Percentiles rank a stretch among this genome's conserved stretches.
Conservation (phyloP, 2,329 filamentous ascomycete species). For the Myrmaecium sp. region DNA sequence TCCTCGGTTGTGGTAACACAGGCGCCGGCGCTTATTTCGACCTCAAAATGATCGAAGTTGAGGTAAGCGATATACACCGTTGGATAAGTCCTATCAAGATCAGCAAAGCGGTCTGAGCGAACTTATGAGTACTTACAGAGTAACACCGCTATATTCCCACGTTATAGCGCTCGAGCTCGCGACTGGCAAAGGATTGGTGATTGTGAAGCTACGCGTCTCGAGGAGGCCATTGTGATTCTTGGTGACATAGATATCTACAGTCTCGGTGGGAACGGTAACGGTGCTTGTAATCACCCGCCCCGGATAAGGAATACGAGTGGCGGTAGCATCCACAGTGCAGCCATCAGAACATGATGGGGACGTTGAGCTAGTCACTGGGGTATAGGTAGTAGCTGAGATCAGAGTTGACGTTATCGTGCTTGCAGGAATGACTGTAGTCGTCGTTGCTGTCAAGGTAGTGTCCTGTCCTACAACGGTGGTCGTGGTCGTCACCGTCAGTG, state of each 20-base stretch:
- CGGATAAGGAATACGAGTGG: slow-evolving; percentile 13
- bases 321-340: slow-evolving; percentile 17
- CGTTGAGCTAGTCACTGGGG: slow-evolving; percentile 2
- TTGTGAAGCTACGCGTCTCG: slow-evolving; percentile 7
- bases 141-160: slow-evolving; percentile 12
- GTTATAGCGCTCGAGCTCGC: slow-evolving; percentile 8
- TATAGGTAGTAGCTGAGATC: slow-evolving; percentile 6
- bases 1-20: slow-evolving; percentile 9
- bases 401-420: slow-evolving; percentile 8
- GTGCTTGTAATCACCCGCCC: slow-evolving; percentile 10
- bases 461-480: too few species aligned
- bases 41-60: slow-evolving; percentile 13
- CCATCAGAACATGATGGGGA: slow-evolving; percentile 11
- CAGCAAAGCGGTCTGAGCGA: background rate
- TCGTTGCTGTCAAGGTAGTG: too few species aligned
- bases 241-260: slow-evolving; percentile 9
- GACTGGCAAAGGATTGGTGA: slow-evolving; percentile 8
- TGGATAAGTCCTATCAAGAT: slow-evolving; percentile 11
- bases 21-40: slow-evolving; percentile 8
- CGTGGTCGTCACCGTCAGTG: too few species aligned
- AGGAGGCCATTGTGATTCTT: background rate
- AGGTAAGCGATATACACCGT: slow-evolving; percentile 16
- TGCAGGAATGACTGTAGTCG: too few species aligned
- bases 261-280: slow-evolving; percentile 7
- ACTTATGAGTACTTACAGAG: slow-evolving; percentile 5